Base-by-base conservation (phyloP, 2,329 filamentous ascomycete genomes). In the Monilinia laxa region DNA sequence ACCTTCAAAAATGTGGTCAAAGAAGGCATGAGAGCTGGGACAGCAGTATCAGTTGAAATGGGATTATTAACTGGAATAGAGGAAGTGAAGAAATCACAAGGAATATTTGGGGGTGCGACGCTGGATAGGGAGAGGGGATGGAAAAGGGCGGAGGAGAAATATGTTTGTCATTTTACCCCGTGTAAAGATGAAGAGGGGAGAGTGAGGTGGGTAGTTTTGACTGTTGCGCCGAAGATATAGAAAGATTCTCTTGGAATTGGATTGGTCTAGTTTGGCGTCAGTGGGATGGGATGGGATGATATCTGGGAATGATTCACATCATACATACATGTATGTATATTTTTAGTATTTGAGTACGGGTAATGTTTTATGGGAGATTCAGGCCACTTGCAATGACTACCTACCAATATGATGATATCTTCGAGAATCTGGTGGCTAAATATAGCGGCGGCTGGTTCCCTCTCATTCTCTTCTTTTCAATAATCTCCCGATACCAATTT, bases 1-100 rank as follows among this genome's bases (percentile, higher is more conserved):
- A 76, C 78, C 0, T 82, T 84, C 75, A 81, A 80, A 69, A 72
- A 74, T 1, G 77, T 76, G 0, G 80, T 87, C 2, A 77, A 78
- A 28, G 78, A 80, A n/a, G 65, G 66, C 10, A 53, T 75, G 18
- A 68, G 56, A 23, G 53, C 35, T 1, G 71, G 71, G 3, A 71
- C 70, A 52, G 73, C 76, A 10, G 73, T 75, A 0, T 75, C 73
- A 52, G 65, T 74, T 10, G 76, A 78, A 55, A 68, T 73, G 12
- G 70, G 68, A 6, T 31, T 75, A 2, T 49, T 74, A 28, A 74
- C 74, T 2, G 73, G 73, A 0, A 68, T 69, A 52, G 70, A 69
- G 45, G 71, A 73, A 65, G 68, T 59, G 47, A 73, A 70, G 47
- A 67, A 69, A 7, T 66, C 49, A 2, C 65, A 66, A 10, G 69